Evolutionary conservation across 371 early-diverging fungal genomes (phyloP), one percentile per base, ranked within the genome.

Genomic region (Mortierella sp.): DNA sequence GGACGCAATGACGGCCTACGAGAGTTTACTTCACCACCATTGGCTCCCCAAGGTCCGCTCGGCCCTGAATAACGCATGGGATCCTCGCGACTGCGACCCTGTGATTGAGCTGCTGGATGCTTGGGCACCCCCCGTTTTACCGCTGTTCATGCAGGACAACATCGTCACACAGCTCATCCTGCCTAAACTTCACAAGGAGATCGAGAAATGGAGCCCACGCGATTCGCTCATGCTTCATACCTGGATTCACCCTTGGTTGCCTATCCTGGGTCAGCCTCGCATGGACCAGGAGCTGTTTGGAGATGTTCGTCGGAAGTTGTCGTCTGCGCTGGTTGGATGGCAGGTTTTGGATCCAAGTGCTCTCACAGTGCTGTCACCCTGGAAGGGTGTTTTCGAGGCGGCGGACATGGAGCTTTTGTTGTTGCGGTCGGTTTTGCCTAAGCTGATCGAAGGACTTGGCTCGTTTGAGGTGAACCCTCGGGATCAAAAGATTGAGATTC

Each of bases 241-340:
- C 0, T 96, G 95, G 95, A 79, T 95, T n/a, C 94, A 93, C 79
- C 96, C 96, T 1, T 96, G 97, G 97, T 85, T 96, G 19, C 93
- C 95, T 1, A 77, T 92, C n/a, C 73, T 96, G 7, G 90, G 86
- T 43, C 88, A 87, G 31, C 89, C 90, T 72, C 83, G 87, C 43
- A 73, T 95, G 43, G 86, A 90, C 7, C 78, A 82, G 22, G 90
- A 88, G 14, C 66, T 96, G 2, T 89, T 87, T 71, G 90, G 90
- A 7, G 85, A 85, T 29, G 88, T 95, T 43, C 91, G 94, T 29
- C 91, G 91, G 64, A 94, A 93, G 71, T 77, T 95, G 43, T 83
- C 88, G 0, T 79, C 90, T 14, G 85, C 86, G 29, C 79, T 95
- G 29, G 77, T 87, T 9, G 90, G 90, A 61, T 96, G 95, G 95